Base-by-base conservation (phyloP, 2,329 filamentous ascomycete genomes). In the Xylariomycetidae sp. region DNA sequence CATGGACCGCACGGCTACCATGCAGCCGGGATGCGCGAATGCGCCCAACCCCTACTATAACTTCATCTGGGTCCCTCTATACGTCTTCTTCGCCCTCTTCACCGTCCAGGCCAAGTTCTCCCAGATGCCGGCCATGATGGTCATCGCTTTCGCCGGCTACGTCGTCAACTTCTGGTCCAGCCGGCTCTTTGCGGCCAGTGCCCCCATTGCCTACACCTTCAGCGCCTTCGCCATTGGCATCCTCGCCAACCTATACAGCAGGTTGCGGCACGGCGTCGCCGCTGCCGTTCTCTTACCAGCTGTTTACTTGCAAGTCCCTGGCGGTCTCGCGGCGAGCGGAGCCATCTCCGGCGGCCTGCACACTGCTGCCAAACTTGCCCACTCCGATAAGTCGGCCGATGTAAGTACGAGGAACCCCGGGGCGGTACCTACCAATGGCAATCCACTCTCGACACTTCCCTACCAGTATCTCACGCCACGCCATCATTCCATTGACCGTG, bases 281-380 rank as follows among this genome's bases (percentile, higher is more conserved):
- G 87, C 87, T 0, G 85, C 86, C 0, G 82, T 85, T 2, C 85
- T 95, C 69, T 64, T 95, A 8, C 88, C 88, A 0, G 88, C 83
- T 5, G 93, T 95, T 43, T 93, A 93, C 42, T 73, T 81, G 2
- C 76, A 79, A 43, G 76, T 81, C 17, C 76, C 76, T 0, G 75
- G 71, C 14, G 74, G 76, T 18, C 59, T 81, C n/a, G 76, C 76
- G 4, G 74, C 73, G 0, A 67, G 68, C 18, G 76, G 76, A 1
- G 76, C 73, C 10, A 58, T 81, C 13, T 56, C 80, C 5, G 70
- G 72, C 6, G 76, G 77, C 12, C 59, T 82, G 34, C 65, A 64
- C 4, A 70, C 65, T 5, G 76, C 77, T 0, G 65, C 80, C 40
- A 61, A 69, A 32, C 65, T 78, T 27, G 34, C 30, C 1, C 74